Conservation (phyloP, 2,329 filamentous ascomycete species). For the Lithohypha guttulata region DNA sequence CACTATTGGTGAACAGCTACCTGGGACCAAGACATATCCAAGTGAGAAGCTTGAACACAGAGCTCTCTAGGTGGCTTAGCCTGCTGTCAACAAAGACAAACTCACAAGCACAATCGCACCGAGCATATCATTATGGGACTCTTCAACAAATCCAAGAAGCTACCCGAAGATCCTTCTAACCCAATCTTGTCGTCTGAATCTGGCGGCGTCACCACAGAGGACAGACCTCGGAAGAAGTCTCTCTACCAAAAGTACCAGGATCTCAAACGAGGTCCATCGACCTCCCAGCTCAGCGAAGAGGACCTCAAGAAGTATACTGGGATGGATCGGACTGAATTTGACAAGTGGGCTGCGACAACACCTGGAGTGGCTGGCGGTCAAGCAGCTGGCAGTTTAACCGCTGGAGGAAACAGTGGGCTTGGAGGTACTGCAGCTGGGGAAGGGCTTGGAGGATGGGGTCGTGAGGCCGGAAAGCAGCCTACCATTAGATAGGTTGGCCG, state of each 20-base stretch:
- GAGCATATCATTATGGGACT: constrained; percentile 1
- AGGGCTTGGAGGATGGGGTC: constrained; percentile 5
- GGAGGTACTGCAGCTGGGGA: constrained; percentile 5
- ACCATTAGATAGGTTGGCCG: background rate
- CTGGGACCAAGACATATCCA: background rate
- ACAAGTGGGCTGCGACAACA: constrained; percentile 11
- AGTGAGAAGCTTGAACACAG: constrained; percentile 3
- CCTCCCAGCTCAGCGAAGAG: constrained; percentile 10
- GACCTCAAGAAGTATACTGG: constrained; percentile 14
- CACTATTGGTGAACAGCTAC: background rate
- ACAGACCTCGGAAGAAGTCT: background rate
- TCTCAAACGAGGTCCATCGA: constrained; percentile 10
- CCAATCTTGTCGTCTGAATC: background rate
- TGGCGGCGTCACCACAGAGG: background rate
- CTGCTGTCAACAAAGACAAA: too few species aligned
- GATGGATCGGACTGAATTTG: constrained; percentile 9
- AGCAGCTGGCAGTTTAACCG: constrained; percentile 10
- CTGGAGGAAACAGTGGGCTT: constrained; percentile 11
- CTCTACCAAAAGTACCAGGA: constrained; percentile 12
- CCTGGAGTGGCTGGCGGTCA: constrained; percentile 13
- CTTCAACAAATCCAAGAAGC: constrained; percentile 4
- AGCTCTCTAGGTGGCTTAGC: too few species aligned
- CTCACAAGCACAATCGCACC: background rate
- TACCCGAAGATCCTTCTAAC: background rate
- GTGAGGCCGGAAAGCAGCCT: constrained; percentile 1